Conservation (phyloP, 305 asterid genomes). For the Withania somnifera region DNA sequence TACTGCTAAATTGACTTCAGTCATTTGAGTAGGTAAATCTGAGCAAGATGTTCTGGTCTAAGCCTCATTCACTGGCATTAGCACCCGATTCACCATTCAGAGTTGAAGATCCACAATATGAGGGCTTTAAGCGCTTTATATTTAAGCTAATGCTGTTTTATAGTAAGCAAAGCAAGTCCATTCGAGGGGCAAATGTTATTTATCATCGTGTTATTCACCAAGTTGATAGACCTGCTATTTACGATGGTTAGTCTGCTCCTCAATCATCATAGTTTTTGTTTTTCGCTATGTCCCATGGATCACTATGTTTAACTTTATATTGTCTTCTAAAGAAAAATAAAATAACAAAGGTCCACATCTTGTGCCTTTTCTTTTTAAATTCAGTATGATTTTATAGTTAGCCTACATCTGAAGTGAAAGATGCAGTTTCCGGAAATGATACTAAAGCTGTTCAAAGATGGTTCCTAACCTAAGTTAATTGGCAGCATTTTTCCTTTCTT, state of each 20-base stretch:
- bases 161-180: slow-evolving; percentile 80
- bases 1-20: background rate
- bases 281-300: background rate
- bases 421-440: background rate
- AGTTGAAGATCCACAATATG: slow-evolving; percentile 56
- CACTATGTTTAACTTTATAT: background rate
- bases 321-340: background rate
- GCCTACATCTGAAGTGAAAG: background rate
- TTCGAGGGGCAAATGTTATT: slow-evolving; percentile 78
- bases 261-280: background rate
- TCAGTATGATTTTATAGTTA: background rate
- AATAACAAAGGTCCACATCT: background rate
- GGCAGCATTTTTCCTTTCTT: background rate
- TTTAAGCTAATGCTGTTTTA: slow-evolving; percentile 66
- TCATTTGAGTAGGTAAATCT: slow-evolving; percentile 48
- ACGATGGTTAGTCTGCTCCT: slow-evolving; percentile 50
- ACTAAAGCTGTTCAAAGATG: background rate
- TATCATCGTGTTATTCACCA: slow-evolving; percentile 58
- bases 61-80: slow-evolving; percentile 76
- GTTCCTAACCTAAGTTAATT: background rate
- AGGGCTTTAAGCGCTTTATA: slow-evolving; percentile 43
- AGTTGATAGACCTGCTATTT: slow-evolving; percentile 73
- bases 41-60: slow-evolving; percentile 86
- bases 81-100: slow-evolving; percentile 58
- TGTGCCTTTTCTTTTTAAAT: background rate